Evolutionary conservation across 2,329 filamentous ascomycete genomes (phyloP).

Genomic region (Rosellinia necatrix): DNA sequence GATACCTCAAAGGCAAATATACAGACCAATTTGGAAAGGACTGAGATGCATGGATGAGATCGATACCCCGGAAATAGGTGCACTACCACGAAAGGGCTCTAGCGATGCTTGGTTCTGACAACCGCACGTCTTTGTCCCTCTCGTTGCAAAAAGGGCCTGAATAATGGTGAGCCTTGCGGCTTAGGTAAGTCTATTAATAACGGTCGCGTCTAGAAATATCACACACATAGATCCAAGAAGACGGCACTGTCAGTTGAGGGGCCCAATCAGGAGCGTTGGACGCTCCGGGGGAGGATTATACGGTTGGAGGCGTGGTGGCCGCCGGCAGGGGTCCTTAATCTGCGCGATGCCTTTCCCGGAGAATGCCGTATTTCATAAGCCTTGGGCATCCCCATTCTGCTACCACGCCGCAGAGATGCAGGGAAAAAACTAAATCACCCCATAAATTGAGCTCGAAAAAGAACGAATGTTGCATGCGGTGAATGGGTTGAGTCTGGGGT

Average conservation of each 20-base stretch:
- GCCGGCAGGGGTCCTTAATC: not conserved
- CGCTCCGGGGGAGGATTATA: conserved; percentile 2
- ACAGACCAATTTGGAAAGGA: conserved; percentile 12
- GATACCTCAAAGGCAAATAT: not conserved
- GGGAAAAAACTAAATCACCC: not conserved
- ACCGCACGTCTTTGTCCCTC: not conserved
- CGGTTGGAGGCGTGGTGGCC: not conserved
- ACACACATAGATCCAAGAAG: not conserved
- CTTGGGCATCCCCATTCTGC: not conserved
- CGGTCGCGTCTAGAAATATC: not conserved
- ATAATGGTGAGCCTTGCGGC: conserved; percentile 10
- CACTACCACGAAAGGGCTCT: not conserved
- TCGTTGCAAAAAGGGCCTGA: conserved; percentile 8
- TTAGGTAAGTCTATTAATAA: conserved; percentile 21
- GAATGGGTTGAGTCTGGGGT: not conserved
- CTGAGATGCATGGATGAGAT: not conserved
- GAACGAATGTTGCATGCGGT: not conserved
- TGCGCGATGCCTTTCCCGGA: conserved; percentile 3
- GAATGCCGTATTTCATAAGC: not conserved
- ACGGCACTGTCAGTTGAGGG: conserved; percentile 1
- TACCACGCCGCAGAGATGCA: conserved; percentile 1
- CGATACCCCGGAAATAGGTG: not conserved
- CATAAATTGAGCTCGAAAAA: not conserved
- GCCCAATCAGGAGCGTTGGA: conserved; percentile 6
- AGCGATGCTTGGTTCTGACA: conserved; percentile 7